Evolutionary conservation across 371 early-diverging fungal genomes (phyloP).

Genomic region (Rhizomucor miehei): DNA sequence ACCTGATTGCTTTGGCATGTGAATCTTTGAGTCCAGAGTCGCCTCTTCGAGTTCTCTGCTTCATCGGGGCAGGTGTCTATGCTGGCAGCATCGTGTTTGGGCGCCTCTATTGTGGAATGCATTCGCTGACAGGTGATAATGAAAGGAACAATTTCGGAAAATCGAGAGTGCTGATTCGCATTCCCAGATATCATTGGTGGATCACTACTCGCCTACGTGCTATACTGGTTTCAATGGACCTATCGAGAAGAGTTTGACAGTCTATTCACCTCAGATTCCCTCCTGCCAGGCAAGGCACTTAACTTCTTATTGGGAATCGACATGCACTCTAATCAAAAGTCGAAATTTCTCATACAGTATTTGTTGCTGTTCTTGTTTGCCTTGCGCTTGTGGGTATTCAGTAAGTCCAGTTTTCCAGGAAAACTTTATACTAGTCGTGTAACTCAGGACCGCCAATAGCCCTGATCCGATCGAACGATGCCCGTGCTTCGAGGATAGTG

Average conservation of each 20-base stretch:
- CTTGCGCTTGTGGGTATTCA: conserved; percentile 55
- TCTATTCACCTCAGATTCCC: conserved; percentile 48
- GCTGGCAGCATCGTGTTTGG: conserved; percentile 66
- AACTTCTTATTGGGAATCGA: background rate
- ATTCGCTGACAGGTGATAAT: conserved; percentile 55
- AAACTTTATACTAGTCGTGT: background rate
- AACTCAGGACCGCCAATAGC: conserved; percentile 10
- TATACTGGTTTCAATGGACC: conserved; percentile 60
- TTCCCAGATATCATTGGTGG: conserved; percentile 69
- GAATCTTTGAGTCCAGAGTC: conserved; percentile 38
- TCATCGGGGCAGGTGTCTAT: conserved; percentile 51
- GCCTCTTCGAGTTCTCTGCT: conserved; percentile 35
- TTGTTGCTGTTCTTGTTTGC: conserved; percentile 36
- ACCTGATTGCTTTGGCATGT: conserved; percentile 49
- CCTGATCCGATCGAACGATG: conserved; percentile 78
- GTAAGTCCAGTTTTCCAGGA: conserved; percentile 20
- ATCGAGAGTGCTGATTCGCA: background rate
- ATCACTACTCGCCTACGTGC: conserved; percentile 51
- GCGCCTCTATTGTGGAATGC: conserved; percentile 78
- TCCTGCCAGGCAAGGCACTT: conserved; percentile 43
- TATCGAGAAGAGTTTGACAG: conserved; percentile 48
- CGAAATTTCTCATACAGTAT: conserved; percentile 22
- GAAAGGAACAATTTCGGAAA: background rate
- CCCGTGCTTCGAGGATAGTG: conserved; percentile 78
- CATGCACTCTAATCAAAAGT: background rate